phyloP scores from a whole-genome alignment of 2,329 filamentous ascomycete species.

The Atkinsonella hypoxylon region DNA sequence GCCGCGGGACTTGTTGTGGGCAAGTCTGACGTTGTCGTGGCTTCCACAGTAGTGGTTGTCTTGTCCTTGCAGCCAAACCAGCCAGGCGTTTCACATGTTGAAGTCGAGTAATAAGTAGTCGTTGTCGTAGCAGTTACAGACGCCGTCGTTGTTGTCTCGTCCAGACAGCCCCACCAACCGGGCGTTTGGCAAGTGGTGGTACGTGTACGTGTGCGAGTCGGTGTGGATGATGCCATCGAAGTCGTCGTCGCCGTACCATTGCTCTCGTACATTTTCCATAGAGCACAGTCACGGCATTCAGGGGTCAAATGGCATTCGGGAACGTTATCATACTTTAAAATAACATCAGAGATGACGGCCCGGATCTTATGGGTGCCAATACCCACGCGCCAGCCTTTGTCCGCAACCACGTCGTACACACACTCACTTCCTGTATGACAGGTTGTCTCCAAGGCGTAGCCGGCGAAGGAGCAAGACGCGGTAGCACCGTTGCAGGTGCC shows the following conservation, averaged over 20 bases:
- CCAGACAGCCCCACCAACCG: slow-evolving; percentile 79
- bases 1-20: slow-evolving; percentile 15
- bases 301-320: slow-evolving; percentile 64
- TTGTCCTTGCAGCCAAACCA: slow-evolving; percentile 55
- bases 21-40: slow-evolving; percentile 17
- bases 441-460: slow-evolving; percentile 86
- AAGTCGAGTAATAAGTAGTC: slow-evolving; percentile 31
- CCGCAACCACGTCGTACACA: slow-evolving; percentile 81
- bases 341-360: slow-evolving; percentile 76
- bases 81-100: slow-evolving; percentile 48
- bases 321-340: slow-evolving; percentile 70
- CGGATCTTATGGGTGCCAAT: slow-evolving; percentile 86
- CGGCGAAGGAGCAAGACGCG: slow-evolving; percentile 78
- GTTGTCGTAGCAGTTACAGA: slow-evolving; percentile 26
- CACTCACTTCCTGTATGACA: slow-evolving; percentile 86
- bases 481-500: slow-evolving; percentile 86
- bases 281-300: slow-evolving; percentile 78
- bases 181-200: slow-evolving; percentile 85
- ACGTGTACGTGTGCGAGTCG: slow-evolving; percentile 58
- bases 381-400: slow-evolving; percentile 85
- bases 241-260: slow-evolving; percentile 73
- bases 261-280: slow-evolving; percentile 92
- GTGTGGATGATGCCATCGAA: slow-evolving; percentile 40
- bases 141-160: slow-evolving; percentile 44
- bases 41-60: slow-evolving; percentile 19